phyloP scores from a whole-genome alignment of 1,139 yeast species.

The Zygosaccharomyces pseudobailii region DNA sequence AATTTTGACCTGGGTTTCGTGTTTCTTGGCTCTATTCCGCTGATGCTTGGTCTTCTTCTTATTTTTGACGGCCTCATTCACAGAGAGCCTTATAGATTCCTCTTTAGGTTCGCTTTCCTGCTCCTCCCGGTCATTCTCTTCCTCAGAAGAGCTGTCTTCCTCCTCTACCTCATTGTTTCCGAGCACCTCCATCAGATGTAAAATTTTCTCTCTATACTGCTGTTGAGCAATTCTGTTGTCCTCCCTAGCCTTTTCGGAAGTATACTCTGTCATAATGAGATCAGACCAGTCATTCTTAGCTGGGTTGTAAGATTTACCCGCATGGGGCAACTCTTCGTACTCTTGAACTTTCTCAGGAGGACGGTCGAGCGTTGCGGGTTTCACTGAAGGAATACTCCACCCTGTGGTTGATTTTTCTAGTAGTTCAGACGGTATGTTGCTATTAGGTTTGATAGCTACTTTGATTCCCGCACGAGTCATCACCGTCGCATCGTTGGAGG shows the following conservation, averaged over 20 bases:
- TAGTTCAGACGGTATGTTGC: slow-evolving; percentile 39
- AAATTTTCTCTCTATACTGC: slow-evolving; percentile 59
- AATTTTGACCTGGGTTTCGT: slow-evolving; percentile 54
- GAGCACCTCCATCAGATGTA: slow-evolving; percentile 56
- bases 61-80: slow-evolving; percentile 63
- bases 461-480: slow-evolving; percentile 31
- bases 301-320: slow-evolving; percentile 93
- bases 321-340: slow-evolving; percentile 56
- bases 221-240: slow-evolving; percentile 55
- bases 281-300: slow-evolving; percentile 77
- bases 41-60: slow-evolving; percentile 75
- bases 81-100: slow-evolving; percentile 46
- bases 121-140: slow-evolving; percentile 38
- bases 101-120: slow-evolving; percentile 36
- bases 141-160: slow-evolving; percentile 37
- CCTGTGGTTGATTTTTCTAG: slow-evolving; percentile 41
- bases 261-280: slow-evolving; percentile 63
- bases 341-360: slow-evolving; percentile 50
- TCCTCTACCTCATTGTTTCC: slow-evolving; percentile 56
- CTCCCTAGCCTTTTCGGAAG: slow-evolving; percentile 62
- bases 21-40: slow-evolving; percentile 67
- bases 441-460: slow-evolving; percentile 20
- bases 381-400: slow-evolving; percentile 49
- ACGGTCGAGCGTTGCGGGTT: slow-evolving; percentile 54
- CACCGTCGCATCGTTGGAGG: slow-evolving; percentile 14